Evolutionary conservation across 164 flowering plant genomes (phyloP), one percentile per base, ranked within the genome.

Genomic region (Taxillus chinensis): DNA sequence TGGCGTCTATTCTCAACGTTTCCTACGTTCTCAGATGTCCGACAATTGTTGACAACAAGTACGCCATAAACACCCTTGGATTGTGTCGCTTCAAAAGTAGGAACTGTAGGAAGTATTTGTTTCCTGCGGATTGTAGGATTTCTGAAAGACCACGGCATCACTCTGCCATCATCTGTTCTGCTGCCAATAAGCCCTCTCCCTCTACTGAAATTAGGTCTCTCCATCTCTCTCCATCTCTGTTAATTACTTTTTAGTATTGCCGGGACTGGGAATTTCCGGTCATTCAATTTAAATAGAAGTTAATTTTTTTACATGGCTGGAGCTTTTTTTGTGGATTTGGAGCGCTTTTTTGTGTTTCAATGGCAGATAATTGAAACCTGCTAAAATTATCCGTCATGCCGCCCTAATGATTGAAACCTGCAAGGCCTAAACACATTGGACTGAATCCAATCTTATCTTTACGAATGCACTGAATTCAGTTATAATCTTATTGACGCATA

Each of bases 161-260:
- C 57, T 39, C 55, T 59, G 65, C 64, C 70, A 64, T 78, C 61
- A 55, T 60, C 54, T 82, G 86, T 61, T 85, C 82, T 46, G 84
- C 87, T 14, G 64, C 87, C n/a, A 68, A 82, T 56, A 77, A 76
- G 43, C 80, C 89, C 1, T 70, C 85, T 45, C 41, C 82, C 9
- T 69, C 86, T 5, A 48, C 82, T 15, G 75, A 85, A 59, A 62
- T 80, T 64, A 79, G 83, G 83, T 78, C 10, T 15, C 69, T 12
- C 58, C 2, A 39, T 14, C 11, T 59, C 17, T 45, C 45, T 51
- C n/a, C 54, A 14, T 48, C 12, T 41, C 39, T 5, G 17, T 41
- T 50, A 39, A 6, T 2, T 7, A 45, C 8, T 41, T 37, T 8
- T 45, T 40, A 7, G 8, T 61, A 16, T 48, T 4, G n/a, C 11